Conservation (phyloP, 176 grass and related monocot genomes). For the Eragrostis nindensis region DNA sequence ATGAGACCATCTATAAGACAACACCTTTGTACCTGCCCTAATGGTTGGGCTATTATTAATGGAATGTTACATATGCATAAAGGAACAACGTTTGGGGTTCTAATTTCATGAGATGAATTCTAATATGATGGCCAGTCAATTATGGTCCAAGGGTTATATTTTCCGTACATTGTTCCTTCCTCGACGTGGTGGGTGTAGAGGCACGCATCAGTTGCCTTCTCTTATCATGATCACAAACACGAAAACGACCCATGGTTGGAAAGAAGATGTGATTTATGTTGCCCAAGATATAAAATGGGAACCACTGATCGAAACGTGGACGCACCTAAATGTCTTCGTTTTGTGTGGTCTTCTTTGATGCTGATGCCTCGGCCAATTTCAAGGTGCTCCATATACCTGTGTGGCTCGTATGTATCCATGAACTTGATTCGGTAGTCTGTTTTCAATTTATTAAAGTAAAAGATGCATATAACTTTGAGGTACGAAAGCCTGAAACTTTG, state of each 20-base stretch:
- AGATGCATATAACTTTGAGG: too few species aligned
- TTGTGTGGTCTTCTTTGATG: neutral
- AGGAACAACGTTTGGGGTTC: too few species aligned
- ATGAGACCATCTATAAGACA: too few species aligned
- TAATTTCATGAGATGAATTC: neutral
- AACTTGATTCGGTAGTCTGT: neutral
- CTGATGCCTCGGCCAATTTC: neutral
- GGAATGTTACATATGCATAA: too few species aligned
- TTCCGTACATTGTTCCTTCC: conserved; percentile 1
- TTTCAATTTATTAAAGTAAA: too few species aligned
- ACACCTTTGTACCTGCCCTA: too few species aligned
- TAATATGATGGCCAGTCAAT: neutral
- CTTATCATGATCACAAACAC: conserved; percentile 30
- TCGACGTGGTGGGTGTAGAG: conserved; percentile 1
- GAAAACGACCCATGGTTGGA: conserved; percentile 20
- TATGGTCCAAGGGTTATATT: neutral
- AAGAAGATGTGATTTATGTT: neutral
- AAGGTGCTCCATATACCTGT: neutral
- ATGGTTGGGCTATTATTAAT: too few species aligned
- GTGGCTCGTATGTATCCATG: neutral
- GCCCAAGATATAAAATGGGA: neutral
- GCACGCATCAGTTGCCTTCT: neutral
- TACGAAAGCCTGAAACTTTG: too few species aligned
- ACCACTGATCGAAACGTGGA: neutral
- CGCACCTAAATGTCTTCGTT: neutral